Conservation (phyloP, 2,329 filamentous ascomycete species). For the Cordyceps sp. region DNA sequence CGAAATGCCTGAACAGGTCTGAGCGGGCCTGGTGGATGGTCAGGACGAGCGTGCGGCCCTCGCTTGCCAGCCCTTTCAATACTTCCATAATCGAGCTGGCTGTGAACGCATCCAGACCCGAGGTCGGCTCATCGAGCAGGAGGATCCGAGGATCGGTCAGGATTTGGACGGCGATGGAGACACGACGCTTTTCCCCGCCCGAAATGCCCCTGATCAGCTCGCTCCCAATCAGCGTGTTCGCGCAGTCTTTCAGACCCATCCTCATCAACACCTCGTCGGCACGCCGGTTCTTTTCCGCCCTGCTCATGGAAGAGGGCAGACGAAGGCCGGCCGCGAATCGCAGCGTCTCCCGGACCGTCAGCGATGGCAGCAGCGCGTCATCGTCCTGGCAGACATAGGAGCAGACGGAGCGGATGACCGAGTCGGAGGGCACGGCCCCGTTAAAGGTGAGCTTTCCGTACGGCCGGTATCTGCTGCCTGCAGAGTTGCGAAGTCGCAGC, state of each 20-base stretch:
- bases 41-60: slow-evolving; percentile 59
- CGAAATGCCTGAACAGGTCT: slow-evolving; percentile 55
- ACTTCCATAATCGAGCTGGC: slow-evolving; percentile 64
- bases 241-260: slow-evolving; percentile 65
- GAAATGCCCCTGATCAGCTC: slow-evolving; percentile 64
- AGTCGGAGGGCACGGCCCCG: slow-evolving; percentile 46
- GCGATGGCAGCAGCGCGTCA: slow-evolving; percentile 54
- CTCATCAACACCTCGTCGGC: slow-evolving; percentile 59
- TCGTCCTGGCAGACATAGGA: slow-evolving; percentile 70
- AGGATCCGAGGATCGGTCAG: slow-evolving; percentile 59
- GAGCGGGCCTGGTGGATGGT: slow-evolving; percentile 66
- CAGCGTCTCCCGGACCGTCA: slow-evolving; percentile 63
- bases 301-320: slow-evolving; percentile 54
- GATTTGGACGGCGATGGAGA: slow-evolving; percentile 64
- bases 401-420: slow-evolving; percentile 54
- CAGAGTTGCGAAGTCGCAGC: slow-evolving; percentile 42
- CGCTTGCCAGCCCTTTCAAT: slow-evolving; percentile 49
- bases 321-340: slow-evolving; percentile 54
- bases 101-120: slow-evolving; percentile 62
- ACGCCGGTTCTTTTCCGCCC: slow-evolving; percentile 45
- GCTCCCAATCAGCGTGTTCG: slow-evolving; percentile 56
- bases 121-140: slow-evolving; percentile 61
- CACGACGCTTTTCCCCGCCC: slow-evolving; percentile 62
- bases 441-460: slow-evolving; percentile 54
- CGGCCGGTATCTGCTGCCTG: slow-evolving; percentile 43